Evolutionary conservation across 106 monocot species (phyloP).

Genomic region (Phalaenopsis equestris): DNA sequence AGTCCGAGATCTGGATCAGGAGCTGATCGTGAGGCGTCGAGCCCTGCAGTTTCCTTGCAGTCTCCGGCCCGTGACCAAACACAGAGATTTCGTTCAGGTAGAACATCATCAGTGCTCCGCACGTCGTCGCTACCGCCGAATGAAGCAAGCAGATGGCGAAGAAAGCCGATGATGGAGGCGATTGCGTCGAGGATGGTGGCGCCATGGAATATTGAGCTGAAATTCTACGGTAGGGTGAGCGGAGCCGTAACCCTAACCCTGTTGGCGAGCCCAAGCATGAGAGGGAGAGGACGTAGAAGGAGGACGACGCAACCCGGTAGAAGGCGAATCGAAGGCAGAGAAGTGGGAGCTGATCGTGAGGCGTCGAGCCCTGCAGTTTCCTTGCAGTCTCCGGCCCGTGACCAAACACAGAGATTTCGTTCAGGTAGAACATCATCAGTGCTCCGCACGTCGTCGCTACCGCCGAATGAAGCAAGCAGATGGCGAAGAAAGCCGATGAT

Average conservation of each 20-base stretch:
- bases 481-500: conserved; percentile 48
- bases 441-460: conserved; percentile 61
- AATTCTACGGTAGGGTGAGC: background rate
- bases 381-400: conserved; percentile 66
- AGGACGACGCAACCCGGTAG: no score
- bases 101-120: conserved; percentile 89
- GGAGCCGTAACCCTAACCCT: background rate
- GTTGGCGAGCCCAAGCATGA: no score
- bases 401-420: conserved; percentile 60
- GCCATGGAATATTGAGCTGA: background rate
- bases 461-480: conserved; percentile 63
- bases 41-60: conserved; percentile 60
- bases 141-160: conserved; percentile 68
- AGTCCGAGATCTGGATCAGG: conserved; percentile 74
- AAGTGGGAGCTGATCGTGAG: conserved; percentile 72
- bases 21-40: conserved; percentile 67
- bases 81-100: conserved; percentile 57
- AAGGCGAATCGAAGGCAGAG: no score
- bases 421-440: conserved; percentile 82
- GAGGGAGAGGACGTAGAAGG: no score
- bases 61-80: conserved; percentile 65
- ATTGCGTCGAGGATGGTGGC: background rate
- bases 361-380: conserved; percentile 72
- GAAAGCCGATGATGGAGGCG: conserved; percentile 38
- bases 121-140: conserved; percentile 47